Percentiles rank a stretch among this genome's conserved stretches.
Evolutionary conservation across 345 rosid species (phyloP).

Genomic region (Corchorus olitorius): DNA sequence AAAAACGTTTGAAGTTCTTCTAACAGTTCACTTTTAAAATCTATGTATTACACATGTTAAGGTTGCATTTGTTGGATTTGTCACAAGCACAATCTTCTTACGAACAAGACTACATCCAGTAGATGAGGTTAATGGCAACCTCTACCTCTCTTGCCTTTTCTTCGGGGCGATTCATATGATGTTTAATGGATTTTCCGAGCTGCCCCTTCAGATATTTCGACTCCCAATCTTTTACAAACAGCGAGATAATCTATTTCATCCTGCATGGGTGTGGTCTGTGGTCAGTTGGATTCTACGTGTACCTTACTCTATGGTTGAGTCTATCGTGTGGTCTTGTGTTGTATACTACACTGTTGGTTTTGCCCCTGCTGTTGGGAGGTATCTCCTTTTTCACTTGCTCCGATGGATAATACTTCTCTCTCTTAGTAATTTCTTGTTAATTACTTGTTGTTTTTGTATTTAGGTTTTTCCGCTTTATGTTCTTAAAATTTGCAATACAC

Average conservation of each 20-base stretch:
- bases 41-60: constrained; percentile 29
- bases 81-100: constrained; percentile 72
- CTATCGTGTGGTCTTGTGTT: constrained; percentile 82
- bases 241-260: constrained; percentile 86
- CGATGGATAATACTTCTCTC: background rate
- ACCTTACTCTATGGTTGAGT: constrained; percentile 83
- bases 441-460: constrained; percentile 18
- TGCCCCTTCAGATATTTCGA: constrained; percentile 80
- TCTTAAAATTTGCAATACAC: constrained; percentile 72
- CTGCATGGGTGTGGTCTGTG: constrained; percentile 89
- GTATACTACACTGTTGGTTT: constrained; percentile 85
- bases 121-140: constrained; percentile 62
- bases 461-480: constrained; percentile 86
- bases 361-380: constrained; percentile 79
- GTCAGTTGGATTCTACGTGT: constrained; percentile 81
- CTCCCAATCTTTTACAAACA: constrained; percentile 93
- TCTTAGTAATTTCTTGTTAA: constrained; percentile 16
- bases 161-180: constrained; percentile 85
- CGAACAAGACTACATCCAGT: constrained; percentile 82
- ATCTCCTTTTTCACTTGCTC: constrained; percentile 8
- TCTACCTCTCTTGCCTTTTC: constrained; percentile 81
- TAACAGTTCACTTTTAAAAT: constrained; percentile 1
- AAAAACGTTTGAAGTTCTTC: background rate
- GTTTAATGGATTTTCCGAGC: constrained; percentile 87
- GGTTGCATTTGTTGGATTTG: constrained; percentile 88